These are phyloP conservation scores for Cyclocybe aegerita DNA, from an alignment of 768 basidiomycete genomes.

Conservation along the genomic window DNA sequence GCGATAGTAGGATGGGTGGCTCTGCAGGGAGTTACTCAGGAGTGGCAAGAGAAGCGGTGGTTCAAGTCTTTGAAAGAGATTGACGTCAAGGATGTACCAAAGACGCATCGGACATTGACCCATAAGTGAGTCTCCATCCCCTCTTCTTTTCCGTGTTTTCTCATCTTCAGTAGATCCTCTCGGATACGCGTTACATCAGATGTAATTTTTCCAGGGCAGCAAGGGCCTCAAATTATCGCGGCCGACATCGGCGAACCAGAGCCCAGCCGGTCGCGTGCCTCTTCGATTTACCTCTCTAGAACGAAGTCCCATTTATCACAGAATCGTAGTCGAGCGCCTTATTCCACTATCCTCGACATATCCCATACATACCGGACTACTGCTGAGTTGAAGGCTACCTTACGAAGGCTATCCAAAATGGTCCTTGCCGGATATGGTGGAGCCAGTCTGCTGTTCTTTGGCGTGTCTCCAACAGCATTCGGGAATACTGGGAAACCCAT, in stretches of 20 bases:
- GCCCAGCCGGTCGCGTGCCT: conserved; percentile 17
- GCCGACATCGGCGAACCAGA: conserved; percentile 72
- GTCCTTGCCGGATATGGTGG: conserved; percentile 86
- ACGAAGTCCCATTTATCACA: conserved; percentile 21
- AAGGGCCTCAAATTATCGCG: conserved; percentile 68
- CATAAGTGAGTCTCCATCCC: conserved; percentile 29
- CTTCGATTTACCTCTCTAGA: conserved; percentile 18
- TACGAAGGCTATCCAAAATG: conserved; percentile 81
- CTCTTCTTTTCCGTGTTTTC: not conserved
- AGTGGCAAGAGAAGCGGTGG: conserved; percentile 77
- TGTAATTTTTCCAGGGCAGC: conserved; percentile 62
- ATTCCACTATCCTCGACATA: conserved; percentile 12
- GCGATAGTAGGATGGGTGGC: conserved; percentile 81
- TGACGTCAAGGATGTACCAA: conserved; percentile 48
- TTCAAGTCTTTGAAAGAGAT: conserved; percentile 66
- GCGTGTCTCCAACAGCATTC: conserved; percentile 42
- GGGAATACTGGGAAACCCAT: conserved; percentile 4
- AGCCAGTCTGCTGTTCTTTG: conserved; percentile 79
- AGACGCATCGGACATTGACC: conserved; percentile 25
- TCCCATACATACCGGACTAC: conserved; percentile 27
- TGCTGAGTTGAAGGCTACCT: conserved; percentile 60
- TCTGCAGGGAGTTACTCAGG: conserved; percentile 77
- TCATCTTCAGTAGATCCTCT: conserved; percentile 38
- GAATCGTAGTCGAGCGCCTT: conserved; percentile 11
- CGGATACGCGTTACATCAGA: conserved; percentile 73